A percentile compares a stretch with the other conserved stretches of the same genome.
Conservation (phyloP, 257 asterid genomes). For the Nicotiana paniculata region DNA sequence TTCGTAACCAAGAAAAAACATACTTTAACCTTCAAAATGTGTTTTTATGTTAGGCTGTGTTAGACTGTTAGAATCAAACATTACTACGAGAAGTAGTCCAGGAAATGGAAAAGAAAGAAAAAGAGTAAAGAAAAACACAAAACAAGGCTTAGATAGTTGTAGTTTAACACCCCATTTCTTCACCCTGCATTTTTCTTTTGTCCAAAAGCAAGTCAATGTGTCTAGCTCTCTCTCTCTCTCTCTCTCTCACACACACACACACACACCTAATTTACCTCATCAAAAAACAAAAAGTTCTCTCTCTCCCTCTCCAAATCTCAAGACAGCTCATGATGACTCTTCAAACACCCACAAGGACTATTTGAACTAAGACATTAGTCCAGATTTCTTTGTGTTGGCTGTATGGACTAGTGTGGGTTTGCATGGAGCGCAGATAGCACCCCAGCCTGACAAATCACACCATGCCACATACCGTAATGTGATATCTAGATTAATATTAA, state of each 20-base stretch:
- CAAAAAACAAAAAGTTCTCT: neutral
- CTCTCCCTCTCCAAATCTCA: neutral
- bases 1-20: neutral
- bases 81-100: neutral
- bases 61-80: neutral
- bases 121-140: neutral
- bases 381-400: neutral
- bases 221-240: neutral
- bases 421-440: neutral
- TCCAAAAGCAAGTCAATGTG: neutral
- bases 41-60: neutral
- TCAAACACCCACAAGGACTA: neutral
- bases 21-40: neutral
- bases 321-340: neutral
- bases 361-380: neutral
- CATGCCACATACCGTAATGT: neutral
- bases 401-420: neutral
- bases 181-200: neutral
- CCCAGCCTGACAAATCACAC: neutral
- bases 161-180: neutral
- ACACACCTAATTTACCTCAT: too few species aligned
- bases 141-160: neutral
- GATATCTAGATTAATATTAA: neutral
- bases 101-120: neutral
- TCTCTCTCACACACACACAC: too few species aligned